Percentiles rank a stretch among this genome's conserved stretches.
phyloP scores from a whole-genome alignment of 2,329 filamentous ascomycete species.

The Colletotrichum nymphaeae region DNA sequence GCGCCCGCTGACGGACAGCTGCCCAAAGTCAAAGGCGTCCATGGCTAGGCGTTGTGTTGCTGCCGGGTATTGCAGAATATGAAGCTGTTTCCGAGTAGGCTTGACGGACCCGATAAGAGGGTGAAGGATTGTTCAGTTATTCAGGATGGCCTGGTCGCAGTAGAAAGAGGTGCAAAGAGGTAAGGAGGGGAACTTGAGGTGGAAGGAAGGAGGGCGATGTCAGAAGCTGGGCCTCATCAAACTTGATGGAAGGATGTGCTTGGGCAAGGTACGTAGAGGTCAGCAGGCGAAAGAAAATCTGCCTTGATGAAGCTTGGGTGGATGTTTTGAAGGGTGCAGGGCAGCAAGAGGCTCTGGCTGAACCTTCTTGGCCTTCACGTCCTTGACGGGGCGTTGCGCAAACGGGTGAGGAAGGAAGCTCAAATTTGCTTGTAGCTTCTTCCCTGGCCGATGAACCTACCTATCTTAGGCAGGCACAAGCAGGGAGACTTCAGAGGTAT shows the following conservation, averaged over 20 bases:
- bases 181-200: background rate
- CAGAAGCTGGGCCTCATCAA: background rate
- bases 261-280: background rate
- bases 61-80: background rate
- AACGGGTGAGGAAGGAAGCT: background rate
- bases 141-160: background rate
- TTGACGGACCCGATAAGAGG: background rate
- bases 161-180: background rate
- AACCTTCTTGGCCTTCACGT: background rate
- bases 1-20: constrained; percentile 47
- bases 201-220: background rate
- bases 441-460: too few relatives aligned
- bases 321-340: background rate
- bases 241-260: background rate
- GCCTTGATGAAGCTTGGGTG: constrained; percentile 13
- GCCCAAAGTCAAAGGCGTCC: constrained; percentile 48
- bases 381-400: background rate
- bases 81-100: background rate
- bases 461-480: too few relatives aligned
- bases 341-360: background rate
- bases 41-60: constrained; percentile 35
- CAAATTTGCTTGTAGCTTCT: too few relatives aligned
- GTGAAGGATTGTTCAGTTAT: background rate
- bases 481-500: too few relatives aligned
- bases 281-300: background rate